These are phyloP conservation scores for Solanum infundibuliforme DNA, from an alignment of 257 asterid species.

Conservation along the genomic window DNA sequence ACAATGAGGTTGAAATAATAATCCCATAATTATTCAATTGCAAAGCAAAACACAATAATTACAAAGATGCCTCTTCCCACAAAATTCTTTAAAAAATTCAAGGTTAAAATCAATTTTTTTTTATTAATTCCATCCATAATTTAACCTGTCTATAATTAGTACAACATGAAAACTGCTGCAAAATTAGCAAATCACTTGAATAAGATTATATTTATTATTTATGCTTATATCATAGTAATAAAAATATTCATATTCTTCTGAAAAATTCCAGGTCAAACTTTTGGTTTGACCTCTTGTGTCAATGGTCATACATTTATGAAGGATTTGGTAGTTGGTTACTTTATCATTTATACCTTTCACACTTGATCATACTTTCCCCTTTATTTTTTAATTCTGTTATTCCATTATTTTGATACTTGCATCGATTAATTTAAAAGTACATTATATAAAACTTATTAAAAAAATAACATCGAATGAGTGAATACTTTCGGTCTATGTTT, in stretches of 20 bases:
- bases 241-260: not conserved
- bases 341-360: not conserved
- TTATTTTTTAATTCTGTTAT: not conserved
- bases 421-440: not conserved
- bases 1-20: not conserved
- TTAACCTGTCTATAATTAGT: not conserved
- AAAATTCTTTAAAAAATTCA: not conserved
- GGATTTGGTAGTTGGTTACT: not conserved
- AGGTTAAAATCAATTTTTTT: fast-evolving
- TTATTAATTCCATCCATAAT: not conserved
- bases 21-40: not conserved
- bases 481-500: fast-evolving
- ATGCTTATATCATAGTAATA: not conserved
- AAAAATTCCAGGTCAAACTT: not conserved
- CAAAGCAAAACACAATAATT: not conserved
- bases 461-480: fast-evolving
- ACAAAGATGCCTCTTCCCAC: not conserved
- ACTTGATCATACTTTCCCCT: not conserved
- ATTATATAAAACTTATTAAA: not conserved
- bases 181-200: not conserved
- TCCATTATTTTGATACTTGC: not conserved
- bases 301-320: not conserved
- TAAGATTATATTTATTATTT: not conserved
- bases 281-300: not conserved
- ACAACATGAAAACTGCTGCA: not conserved